Evolutionary conservation across 2,329 filamentous ascomycete genomes (phyloP).

Genomic region (Diaporthe citri): DNA sequence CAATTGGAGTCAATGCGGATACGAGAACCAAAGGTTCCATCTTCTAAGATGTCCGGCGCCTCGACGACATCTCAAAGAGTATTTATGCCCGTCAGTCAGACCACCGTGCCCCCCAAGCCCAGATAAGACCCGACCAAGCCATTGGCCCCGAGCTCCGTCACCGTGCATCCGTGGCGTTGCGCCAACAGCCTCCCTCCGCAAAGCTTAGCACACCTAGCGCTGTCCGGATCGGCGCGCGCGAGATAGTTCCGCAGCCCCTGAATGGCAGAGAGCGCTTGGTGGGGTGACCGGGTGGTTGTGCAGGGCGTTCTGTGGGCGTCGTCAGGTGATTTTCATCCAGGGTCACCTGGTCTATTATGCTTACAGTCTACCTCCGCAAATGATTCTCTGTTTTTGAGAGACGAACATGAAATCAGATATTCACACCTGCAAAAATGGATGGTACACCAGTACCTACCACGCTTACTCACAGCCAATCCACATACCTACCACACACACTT

Average conservation of each 20-base stretch:
- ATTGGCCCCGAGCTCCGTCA: conserved; percentile 34
- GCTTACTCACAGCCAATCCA: too few species aligned
- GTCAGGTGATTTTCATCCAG: neutral
- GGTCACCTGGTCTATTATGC: too few species aligned
- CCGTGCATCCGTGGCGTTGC: conserved; percentile 15
- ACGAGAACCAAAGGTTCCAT: neutral
- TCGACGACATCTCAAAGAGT: too few species aligned
- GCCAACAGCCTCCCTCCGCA: neutral
- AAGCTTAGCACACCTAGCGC: conserved; percentile 23
- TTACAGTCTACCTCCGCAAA: too few species aligned
- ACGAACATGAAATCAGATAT: too few species aligned
- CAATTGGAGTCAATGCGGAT: neutral
- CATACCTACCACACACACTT: too few species aligned
- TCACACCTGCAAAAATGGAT: too few species aligned
- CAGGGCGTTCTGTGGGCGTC: neutral
- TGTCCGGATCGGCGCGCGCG: conserved; percentile 23
- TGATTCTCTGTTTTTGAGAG: too few species aligned
- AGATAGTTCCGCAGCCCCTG: conserved; percentile 28
- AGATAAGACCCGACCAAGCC: conserved; percentile 25
- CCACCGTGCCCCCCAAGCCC: neutral
- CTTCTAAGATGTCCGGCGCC: neutral
- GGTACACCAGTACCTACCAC: too few species aligned
- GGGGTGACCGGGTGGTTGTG: neutral
- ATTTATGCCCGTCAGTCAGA: neutral
- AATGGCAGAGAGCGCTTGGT: conserved; percentile 21